Evolutionary conservation across 2,329 filamentous ascomycete species (phyloP).

Genomic region (Phaeosphaeriaceae sp.): DNA sequence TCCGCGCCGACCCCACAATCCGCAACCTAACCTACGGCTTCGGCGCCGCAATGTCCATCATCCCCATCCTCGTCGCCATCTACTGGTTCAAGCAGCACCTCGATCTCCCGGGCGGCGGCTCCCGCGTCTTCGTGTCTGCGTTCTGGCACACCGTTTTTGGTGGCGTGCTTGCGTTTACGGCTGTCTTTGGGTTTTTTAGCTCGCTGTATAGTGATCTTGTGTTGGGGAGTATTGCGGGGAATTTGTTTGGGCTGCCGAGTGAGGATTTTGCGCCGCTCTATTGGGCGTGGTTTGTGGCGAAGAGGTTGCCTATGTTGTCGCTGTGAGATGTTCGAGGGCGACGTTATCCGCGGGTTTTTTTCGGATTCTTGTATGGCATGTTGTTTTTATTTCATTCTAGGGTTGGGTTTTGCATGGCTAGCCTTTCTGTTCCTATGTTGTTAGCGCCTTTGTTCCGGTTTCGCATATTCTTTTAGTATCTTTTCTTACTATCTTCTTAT

Average conservation of each 20-base stretch:
- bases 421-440: no score
- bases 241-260: slow-evolving; percentile 13
- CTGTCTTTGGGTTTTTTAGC: slow-evolving; percentile 17
- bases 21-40: slow-evolving; percentile 17
- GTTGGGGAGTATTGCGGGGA: slow-evolving; percentile 17
- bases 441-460: no score
- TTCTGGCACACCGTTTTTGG: slow-evolving; percentile 9
- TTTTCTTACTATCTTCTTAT: no score
- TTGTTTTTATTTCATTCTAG: no score
- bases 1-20: slow-evolving; percentile 15
- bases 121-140: background rate
- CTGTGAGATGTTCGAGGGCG: background rate
- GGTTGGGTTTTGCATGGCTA: no score
- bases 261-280: slow-evolving; percentile 17
- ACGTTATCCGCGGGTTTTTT: no score
- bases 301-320: slow-evolving; percentile 13
- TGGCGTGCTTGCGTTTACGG: slow-evolving; percentile 7
- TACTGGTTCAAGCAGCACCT: slow-evolving; percentile 16
- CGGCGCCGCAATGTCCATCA: slow-evolving; percentile 6
- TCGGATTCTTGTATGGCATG: no score
- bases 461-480: no score
- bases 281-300: slow-evolving; percentile 23
- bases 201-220: slow-evolving; percentile 19
- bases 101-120: background rate
- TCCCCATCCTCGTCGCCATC: slow-evolving; percentile 10